A percentile compares a stretch with the other conserved stretches of the same genome.
Evolutionary conservation across 2,329 filamentous ascomycete genomes (phyloP).

Genomic region (Leptographium wingfieldii): DNA sequence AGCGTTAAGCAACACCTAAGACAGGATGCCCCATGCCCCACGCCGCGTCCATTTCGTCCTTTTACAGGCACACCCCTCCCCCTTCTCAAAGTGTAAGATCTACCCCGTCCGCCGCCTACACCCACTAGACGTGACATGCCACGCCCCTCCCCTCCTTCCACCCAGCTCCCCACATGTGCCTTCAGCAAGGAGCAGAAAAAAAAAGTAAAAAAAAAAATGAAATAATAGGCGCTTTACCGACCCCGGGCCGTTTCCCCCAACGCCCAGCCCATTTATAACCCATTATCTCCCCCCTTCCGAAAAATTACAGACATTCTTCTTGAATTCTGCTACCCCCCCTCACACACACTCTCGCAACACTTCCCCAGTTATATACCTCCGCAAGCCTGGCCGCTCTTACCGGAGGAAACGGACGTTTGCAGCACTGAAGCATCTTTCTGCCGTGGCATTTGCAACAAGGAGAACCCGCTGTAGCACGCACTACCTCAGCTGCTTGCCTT

Average conservation of each 20-base stretch:
- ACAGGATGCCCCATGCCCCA: constrained; percentile 2
- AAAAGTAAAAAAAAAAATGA: constrained; percentile 3
- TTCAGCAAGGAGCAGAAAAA: constrained; percentile 5
- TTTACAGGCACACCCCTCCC: constrained; percentile 1
- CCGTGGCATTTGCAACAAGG: neutral
- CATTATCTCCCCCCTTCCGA: constrained; percentile 7
- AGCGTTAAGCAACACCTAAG: neutral
- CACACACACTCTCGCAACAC: neutral
- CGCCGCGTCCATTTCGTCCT: neutral
- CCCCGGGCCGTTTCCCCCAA: constrained; percentile 6
- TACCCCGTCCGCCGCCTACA: neutral
- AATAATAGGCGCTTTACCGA: constrained; percentile 10
- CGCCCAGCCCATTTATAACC: constrained; percentile 12
- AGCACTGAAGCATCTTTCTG: neutral
- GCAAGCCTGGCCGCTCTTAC: neutral
- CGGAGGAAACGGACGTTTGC: neutral
- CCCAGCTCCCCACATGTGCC: constrained; percentile 11
- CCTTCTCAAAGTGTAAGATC: neutral
- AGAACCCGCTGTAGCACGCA: neutral
- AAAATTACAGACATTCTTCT: constrained; percentile 2
- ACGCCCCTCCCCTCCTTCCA: constrained; percentile 6
- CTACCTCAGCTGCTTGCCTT: neutral
- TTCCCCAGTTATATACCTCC: neutral
- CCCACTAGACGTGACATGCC: constrained; percentile 2
- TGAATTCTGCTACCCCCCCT: neutral